Evolutionary conservation across 2,329 filamentous ascomycete genomes (phyloP).

Genomic region (Juglanconis juglandina): DNA sequence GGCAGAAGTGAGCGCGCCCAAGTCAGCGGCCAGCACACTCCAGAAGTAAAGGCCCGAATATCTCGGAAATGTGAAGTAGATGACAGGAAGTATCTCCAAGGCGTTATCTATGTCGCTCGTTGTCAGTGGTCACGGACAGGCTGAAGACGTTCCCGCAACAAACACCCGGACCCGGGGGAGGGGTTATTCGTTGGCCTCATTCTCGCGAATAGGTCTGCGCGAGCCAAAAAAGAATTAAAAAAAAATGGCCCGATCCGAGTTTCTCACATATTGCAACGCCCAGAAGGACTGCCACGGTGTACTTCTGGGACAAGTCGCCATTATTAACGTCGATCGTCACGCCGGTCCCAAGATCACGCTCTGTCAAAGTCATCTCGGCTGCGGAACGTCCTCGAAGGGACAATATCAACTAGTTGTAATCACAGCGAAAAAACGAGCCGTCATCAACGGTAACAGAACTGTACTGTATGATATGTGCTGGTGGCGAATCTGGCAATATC

Average conservation of each 20-base stretch:
- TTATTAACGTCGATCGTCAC: not conserved
- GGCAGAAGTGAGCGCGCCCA: conserved; percentile 35
- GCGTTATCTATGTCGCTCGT: not conserved
- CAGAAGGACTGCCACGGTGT: conserved; percentile 5
- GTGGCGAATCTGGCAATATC: not conserved
- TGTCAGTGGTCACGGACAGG: not conserved
- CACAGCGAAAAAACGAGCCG: not conserved
- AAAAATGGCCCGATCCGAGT: not conserved
- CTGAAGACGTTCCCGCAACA: not conserved
- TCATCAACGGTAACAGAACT: not conserved
- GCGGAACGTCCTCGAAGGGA: not conserved
- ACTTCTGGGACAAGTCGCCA: conserved; percentile 3
- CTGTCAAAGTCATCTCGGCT: not conserved
- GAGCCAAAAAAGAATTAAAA: not conserved
- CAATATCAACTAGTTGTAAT: not conserved
- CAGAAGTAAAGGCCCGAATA: conserved; percentile 35
- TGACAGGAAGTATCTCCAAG: conserved; percentile 2
- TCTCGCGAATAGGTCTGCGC: too few species aligned
- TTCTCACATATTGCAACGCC: conserved; percentile 13
- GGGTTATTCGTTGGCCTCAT: not conserved
- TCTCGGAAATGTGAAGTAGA: conserved; percentile 14
- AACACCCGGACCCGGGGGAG: not conserved
- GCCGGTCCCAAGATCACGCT: not conserved
- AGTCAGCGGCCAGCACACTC: conserved; percentile 34
- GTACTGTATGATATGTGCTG: not conserved